These are phyloP conservation scores for Closterium sp. DNA, from an alignment of 139 green algal genomes.

Conservation along the genomic window DNA sequence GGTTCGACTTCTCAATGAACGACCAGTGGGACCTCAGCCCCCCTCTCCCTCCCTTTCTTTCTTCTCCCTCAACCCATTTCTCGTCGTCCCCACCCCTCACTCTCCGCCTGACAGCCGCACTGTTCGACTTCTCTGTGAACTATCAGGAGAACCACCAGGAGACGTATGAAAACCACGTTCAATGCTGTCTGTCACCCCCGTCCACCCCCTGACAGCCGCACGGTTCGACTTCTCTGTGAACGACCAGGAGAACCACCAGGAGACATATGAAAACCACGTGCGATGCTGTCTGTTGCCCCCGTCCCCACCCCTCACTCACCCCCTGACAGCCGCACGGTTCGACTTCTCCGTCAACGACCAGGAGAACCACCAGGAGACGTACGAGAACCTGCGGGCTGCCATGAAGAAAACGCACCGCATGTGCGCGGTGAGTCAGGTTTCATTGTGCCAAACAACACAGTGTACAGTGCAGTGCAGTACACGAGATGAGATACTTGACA, in stretches of 20 bases:
- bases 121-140: constrained; percentile 49
- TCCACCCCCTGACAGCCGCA: constrained; percentile 20
- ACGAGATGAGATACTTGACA: too few species aligned
- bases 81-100: neutral
- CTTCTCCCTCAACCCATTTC: too few species aligned
- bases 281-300: neutral
- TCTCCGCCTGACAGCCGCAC: constrained; percentile 29
- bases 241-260: constrained; percentile 47
- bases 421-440: constrained; percentile 23
- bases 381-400: constrained; percentile 45
- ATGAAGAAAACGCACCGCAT: constrained; percentile 41
- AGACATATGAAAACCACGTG: constrained; percentile 53
- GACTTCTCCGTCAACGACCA: constrained; percentile 43
- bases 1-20: too few species aligned
- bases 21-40: too few species aligned
- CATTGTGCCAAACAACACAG: too few species aligned
- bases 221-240: constrained; percentile 50
- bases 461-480: too few species aligned
- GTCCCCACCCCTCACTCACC: too few species aligned
- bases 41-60: too few species aligned
- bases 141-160: constrained; percentile 50
- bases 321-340: constrained; percentile 47
- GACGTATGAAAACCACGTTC: constrained; percentile 52
- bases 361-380: constrained; percentile 53
- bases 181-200: neutral